Percentiles rank a stretch among this genome's conserved stretches.
phyloP scores from a whole-genome alignment of 345 rosid genomes.

The Theobroma cacao region DNA sequence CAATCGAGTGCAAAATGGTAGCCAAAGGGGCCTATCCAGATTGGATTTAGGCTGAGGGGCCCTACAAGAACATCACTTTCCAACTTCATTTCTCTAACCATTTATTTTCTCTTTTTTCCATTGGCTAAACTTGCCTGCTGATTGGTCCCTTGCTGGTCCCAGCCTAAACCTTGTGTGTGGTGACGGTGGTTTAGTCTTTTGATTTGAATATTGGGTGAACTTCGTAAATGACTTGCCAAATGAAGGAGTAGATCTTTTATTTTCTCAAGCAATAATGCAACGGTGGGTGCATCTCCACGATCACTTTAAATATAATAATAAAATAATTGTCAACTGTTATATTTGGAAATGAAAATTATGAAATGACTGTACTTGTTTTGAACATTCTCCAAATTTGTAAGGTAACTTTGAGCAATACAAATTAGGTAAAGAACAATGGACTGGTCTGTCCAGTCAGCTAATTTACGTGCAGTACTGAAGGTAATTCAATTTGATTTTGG shows the following conservation, averaged over 20 bases:
- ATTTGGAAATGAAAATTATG: no score
- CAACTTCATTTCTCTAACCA: background rate
- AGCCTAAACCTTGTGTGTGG: no score
- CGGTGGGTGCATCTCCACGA: background rate
- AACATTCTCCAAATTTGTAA: no score
- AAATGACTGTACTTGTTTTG: background rate
- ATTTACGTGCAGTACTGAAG: no score
- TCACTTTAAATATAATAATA: background rate
- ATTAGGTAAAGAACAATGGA: no score
- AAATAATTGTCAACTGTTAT: background rate
- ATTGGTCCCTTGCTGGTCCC: background rate
- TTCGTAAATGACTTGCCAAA: background rate
- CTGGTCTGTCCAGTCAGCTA: no score
- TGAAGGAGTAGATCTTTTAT: background rate
- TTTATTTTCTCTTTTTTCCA: background rate
- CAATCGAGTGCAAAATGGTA: background rate
- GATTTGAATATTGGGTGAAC: background rate
- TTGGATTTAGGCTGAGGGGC: background rate
- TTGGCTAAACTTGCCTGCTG: background rate
- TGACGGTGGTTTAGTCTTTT: background rate
- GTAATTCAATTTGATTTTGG: no score
- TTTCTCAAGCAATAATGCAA: background rate
- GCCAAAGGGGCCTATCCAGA: background rate
- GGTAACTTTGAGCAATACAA: no score
- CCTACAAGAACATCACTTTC: constrained; percentile 17